Conservation (phyloP, 345 rosid genomes). For the Boechera retrofracta region DNA sequence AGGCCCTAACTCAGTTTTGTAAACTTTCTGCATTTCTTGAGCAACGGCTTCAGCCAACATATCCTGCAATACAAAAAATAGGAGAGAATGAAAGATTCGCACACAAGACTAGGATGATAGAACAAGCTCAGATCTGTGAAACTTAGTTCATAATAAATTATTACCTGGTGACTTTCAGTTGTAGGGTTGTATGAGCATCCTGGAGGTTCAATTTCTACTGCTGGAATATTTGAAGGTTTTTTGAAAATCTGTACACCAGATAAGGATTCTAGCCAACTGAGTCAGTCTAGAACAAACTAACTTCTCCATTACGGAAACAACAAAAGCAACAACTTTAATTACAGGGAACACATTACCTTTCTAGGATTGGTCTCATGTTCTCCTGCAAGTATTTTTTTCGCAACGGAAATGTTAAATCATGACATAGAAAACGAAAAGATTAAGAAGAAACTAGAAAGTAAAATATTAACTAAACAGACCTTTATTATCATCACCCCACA, state of each 20-base stretch:
- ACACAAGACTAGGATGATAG: not conserved
- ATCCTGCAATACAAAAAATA: conserved; percentile 55
- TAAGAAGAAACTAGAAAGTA: not conserved
- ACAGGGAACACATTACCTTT: conserved; percentile 54
- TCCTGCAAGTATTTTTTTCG: conserved; percentile 48
- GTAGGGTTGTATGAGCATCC: conserved; percentile 96
- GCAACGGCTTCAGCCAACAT: conserved; percentile 94
- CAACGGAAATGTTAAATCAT: not conserved
- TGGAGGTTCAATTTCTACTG: conserved; percentile 92
- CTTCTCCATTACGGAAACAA: not conserved
- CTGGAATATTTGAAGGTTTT: conserved; percentile 66
- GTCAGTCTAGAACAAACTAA: conserved; percentile 1
- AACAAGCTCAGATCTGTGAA: not conserved
- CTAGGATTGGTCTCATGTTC: conserved; percentile 48
- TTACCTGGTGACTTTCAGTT: conserved; percentile 84
- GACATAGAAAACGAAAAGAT: not conserved
- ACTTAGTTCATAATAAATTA: not conserved
- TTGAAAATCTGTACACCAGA: conserved; percentile 51
- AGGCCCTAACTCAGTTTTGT: conserved; percentile 84
- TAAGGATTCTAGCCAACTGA: not conserved
- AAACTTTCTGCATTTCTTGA: conserved; percentile 89
- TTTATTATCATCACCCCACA: conserved; percentile 76
- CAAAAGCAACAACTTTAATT: not conserved
- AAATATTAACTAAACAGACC: conserved; percentile 48
- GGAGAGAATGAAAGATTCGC: not conserved